These are phyloP conservation scores for Geosiphon pyriformis DNA, from an alignment of 192 early-diverging fungal genomes.

Conservation along the genomic window DNA sequence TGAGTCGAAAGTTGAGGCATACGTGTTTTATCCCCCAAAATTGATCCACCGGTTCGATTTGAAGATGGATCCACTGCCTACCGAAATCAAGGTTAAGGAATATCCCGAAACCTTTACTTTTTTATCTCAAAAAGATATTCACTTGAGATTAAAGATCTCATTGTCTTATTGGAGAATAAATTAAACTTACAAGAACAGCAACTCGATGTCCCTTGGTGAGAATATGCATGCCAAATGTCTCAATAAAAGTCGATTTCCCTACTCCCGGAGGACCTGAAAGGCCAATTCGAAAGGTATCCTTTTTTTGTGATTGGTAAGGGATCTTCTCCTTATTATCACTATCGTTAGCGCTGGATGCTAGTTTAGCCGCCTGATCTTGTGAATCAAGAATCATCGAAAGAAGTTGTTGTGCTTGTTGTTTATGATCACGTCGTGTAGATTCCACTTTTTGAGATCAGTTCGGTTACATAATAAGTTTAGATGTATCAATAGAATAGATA, in stretches of 20 bases:
- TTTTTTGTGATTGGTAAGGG: too few species aligned
- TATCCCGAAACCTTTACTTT: too few species aligned
- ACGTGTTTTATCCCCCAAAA: slow-evolving; percentile 81
- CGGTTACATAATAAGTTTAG: neutral
- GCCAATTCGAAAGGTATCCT: slow-evolving; percentile 67
- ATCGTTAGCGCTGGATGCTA: slow-evolving; percentile 14
- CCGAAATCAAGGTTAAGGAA: too few species aligned
- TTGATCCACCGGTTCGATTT: slow-evolving; percentile 71
- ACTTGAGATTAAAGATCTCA: too few species aligned
- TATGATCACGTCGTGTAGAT: slow-evolving; percentile 62
- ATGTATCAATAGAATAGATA: neutral
- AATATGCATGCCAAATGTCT: slow-evolving; percentile 72
- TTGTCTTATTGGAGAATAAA: neutral
- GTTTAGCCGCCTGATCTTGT: slow-evolving; percentile 23
- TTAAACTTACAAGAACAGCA: slow-evolving; percentile 57
- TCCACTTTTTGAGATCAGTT: slow-evolving; percentile 47
- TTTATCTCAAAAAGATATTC: too few species aligned
- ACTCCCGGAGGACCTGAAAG: slow-evolving; percentile 77
- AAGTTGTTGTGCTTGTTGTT: slow-evolving; percentile 52
- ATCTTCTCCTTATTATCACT: too few species aligned
- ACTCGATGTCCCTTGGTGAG: slow-evolving; percentile 62
- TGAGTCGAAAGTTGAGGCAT: slow-evolving; percentile 69
- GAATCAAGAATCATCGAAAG: slow-evolving; percentile 50
- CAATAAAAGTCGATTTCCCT: slow-evolving; percentile 85
- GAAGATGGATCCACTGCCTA: slow-evolving; percentile 85